These are phyloP conservation scores for Xylaria sp. DNA, from an alignment of 2,329 filamentous ascomycete species.

Conservation along the genomic window DNA sequence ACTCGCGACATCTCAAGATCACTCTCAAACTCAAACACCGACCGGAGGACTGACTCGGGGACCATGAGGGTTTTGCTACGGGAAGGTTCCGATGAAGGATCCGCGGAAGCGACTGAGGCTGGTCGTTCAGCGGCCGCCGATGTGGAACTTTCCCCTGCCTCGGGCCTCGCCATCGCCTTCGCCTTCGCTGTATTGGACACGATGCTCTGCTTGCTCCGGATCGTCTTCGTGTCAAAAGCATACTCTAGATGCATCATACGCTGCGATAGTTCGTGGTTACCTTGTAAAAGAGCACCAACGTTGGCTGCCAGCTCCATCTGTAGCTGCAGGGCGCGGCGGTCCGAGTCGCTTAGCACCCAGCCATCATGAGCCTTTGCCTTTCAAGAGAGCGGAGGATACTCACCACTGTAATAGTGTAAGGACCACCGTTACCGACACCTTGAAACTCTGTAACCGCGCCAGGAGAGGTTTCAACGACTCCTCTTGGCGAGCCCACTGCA, in stretches of 20 bases:
- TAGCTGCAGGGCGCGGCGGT: background rate
- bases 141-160: background rate
- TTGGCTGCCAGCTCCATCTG: background rate
- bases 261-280: background rate
- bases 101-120: background rate
- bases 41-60: background rate
- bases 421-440: background rate
- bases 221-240: background rate
- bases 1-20: background rate
- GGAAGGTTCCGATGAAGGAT: background rate
- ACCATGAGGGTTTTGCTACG: background rate
- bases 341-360: background rate
- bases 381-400: background rate
- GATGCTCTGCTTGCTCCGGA: background rate
- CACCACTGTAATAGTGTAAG: background rate
- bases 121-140: background rate
- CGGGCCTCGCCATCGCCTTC: background rate
- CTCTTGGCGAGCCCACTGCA: background rate
- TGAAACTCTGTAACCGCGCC: background rate
- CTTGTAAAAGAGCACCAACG: background rate
- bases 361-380: background rate
- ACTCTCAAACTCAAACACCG: background rate
- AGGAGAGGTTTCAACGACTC: background rate
- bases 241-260: background rate
- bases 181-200: no score